phyloP scores from a whole-genome alignment of 2,329 filamentous ascomycete species.

The Dryadomyces quercivorus region DNA sequence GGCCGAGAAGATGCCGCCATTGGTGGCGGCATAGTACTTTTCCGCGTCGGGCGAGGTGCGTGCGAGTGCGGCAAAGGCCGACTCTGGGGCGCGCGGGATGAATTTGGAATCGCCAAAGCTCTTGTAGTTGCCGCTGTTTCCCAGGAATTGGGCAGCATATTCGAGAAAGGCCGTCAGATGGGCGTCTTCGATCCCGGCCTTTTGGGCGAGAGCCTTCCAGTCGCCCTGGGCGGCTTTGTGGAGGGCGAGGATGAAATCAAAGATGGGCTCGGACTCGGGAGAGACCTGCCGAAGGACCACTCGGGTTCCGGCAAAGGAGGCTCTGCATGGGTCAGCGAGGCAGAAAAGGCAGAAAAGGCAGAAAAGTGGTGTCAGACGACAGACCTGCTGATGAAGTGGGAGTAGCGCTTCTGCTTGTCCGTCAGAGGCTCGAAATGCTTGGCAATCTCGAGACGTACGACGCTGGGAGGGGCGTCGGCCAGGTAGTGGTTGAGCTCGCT shows the following conservation, averaged over 20 bases:
- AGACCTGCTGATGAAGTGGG: slow-evolving; percentile 76
- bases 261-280: slow-evolving; percentile 70
- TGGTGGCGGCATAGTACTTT: slow-evolving; percentile 53
- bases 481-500: slow-evolving; percentile 64
- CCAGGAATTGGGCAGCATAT: slow-evolving; percentile 67
- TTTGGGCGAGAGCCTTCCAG: slow-evolving; percentile 54
- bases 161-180: slow-evolving; percentile 60
- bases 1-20: slow-evolving; percentile 60
- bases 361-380: slow-evolving; percentile 14
- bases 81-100: slow-evolving; percentile 56
- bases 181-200: slow-evolving; percentile 50
- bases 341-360: not conserved
- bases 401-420: slow-evolving; percentile 75
- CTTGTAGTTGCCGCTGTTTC: slow-evolving; percentile 77
- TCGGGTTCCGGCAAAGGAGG: slow-evolving; percentile 63
- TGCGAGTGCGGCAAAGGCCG: slow-evolving; percentile 53
- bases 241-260: slow-evolving; percentile 65
- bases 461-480: slow-evolving; percentile 78
- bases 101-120: slow-evolving; percentile 80
- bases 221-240: slow-evolving; percentile 55
- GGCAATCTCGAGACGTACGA: slow-evolving; percentile 81
- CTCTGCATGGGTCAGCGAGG: slow-evolving; percentile 37
- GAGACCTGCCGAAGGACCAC: slow-evolving; percentile 73
- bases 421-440: slow-evolving; percentile 76
- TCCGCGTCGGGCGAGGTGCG: slow-evolving; percentile 46